Percentiles rank a stretch among this genome's conserved stretches.
These are phyloP conservation scores for Asclepias syriaca DNA, from an alignment of 257 asterid species.

Conservation along the genomic window DNA sequence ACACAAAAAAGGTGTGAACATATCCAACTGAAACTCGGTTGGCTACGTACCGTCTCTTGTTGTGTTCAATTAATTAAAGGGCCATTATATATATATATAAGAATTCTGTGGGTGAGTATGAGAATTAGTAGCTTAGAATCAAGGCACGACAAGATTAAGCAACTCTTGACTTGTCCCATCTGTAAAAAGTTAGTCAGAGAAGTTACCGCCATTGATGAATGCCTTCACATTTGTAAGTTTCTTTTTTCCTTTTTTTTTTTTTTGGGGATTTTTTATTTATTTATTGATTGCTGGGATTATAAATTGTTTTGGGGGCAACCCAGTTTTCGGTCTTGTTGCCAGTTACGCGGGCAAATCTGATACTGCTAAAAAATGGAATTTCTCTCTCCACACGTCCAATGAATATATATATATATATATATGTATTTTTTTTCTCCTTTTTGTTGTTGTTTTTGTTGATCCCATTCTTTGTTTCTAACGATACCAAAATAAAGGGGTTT, in stretches of 20 bases:
- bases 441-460: neutral
- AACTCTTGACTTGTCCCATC: conserved; percentile 14
- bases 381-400: neutral
- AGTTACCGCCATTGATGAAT: conserved; percentile 18
- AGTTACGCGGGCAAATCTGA: neutral
- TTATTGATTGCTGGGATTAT: neutral
- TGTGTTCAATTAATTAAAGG: neutral
- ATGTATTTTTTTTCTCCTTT: no score
- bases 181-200: conserved; percentile 13
- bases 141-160: conserved; percentile 8
- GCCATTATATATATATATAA: no score
- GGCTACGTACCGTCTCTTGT: neutral
- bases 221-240: conserved; percentile 18
- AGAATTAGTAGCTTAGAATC: neutral
- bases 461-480: conserved; percentile 1
- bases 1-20: neutral
- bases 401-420: no score
- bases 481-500: neutral
- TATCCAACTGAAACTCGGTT: neutral
- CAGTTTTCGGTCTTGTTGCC: neutral
- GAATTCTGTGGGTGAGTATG: neutral
- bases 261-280: no score
- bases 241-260: neutral
- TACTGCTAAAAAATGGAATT: neutral
- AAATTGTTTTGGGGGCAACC: neutral